Evolutionary conservation across 1,139 yeast genomes (phyloP).

Genomic region (Pichia sp.): DNA sequence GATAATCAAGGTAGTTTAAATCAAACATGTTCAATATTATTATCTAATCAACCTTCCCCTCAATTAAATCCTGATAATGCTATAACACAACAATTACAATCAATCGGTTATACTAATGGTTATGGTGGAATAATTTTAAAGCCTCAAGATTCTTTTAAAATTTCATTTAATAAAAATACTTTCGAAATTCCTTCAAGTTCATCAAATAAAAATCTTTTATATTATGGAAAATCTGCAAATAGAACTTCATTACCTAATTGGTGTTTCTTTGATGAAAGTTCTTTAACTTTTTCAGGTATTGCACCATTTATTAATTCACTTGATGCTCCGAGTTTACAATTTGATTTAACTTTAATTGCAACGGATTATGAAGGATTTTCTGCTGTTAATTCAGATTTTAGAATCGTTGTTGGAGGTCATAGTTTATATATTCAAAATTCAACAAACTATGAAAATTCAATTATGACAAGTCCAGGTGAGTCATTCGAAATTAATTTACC

Average conservation of each 20-base stretch:
- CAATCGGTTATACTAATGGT: slow-evolving; percentile 67
- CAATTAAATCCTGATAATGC: slow-evolving; percentile 34
- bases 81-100: slow-evolving; percentile 45
- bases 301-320: slow-evolving; percentile 82
- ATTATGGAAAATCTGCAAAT: slow-evolving; percentile 75
- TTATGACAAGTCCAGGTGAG: slow-evolving; percentile 64
- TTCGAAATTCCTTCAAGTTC: slow-evolving; percentile 45
- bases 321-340: slow-evolving; percentile 79
- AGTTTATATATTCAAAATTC: slow-evolving; percentile 55
- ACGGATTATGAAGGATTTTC: slow-evolving; percentile 72
- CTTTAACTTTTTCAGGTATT: slow-evolving; percentile 71
- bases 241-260: slow-evolving; percentile 89
- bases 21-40: slow-evolving; percentile 46
- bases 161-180: slow-evolving; percentile 54
- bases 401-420: slow-evolving; percentile 81
- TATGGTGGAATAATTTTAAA: slow-evolving; percentile 62
- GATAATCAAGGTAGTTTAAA: slow-evolving; percentile 47
- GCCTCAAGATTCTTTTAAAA: slow-evolving; percentile 60
- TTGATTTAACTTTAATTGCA: slow-evolving; percentile 70
- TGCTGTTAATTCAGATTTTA: slow-evolving; percentile 64
- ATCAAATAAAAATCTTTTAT: slow-evolving; percentile 48
- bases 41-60: slow-evolving; percentile 46
- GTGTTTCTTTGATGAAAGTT: slow-evolving; percentile 60
- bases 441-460: slow-evolving; percentile 38
- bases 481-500: slow-evolving; percentile 57